A percentile compares a stretch with the other conserved stretches of the same genome.
Evolutionary conservation across 75 land plant species (phyloP).

Genomic region (Gnetum montanum): DNA sequence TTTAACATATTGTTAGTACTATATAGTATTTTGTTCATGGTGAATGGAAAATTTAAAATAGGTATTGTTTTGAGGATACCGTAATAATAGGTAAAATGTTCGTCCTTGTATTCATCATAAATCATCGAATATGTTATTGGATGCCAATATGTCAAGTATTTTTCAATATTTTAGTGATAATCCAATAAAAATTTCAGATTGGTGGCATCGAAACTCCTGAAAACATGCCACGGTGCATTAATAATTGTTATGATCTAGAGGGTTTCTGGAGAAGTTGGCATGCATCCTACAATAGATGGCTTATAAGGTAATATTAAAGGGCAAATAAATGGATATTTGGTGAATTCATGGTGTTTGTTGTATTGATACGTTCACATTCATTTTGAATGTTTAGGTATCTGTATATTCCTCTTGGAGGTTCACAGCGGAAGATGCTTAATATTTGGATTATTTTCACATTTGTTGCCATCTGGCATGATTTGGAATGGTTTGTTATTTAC

Average conservation of each 20-base stretch:
- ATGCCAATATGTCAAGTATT: too few species aligned
- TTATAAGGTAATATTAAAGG: conserved; percentile 56
- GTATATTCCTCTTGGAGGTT: conserved; percentile 97
- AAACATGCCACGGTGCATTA: conserved; percentile 90
- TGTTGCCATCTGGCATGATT: conserved; percentile 96
- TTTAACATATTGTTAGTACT: too few species aligned
- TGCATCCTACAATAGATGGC: conserved; percentile 97
- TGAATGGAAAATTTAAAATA: too few species aligned
- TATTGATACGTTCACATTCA: neutral
- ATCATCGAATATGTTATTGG: too few species aligned
- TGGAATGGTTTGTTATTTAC: conserved; percentile 87
- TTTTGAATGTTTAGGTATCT: conserved; percentile 49
- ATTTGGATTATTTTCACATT: conserved; percentile 93
- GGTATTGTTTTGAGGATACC: too few species aligned
- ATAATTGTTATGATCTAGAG: conserved; percentile 88
- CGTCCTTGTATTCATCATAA: too few species aligned
- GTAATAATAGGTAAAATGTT: too few species aligned
- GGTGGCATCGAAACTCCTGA: conserved; percentile 83
- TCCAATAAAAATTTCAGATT: too few species aligned
- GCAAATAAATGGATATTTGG: neutral
- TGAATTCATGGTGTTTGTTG: neutral
- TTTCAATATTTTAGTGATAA: too few species aligned
- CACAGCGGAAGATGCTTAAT: conserved; percentile 61
- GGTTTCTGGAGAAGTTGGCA: conserved; percentile 99
- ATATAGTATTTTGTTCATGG: too few species aligned